A percentile compares a stretch with the other conserved stretches of the same genome.
These are phyloP conservation scores for Fusarium pseudocircinatum DNA, from an alignment of 2,329 filamentous ascomycete genomes.

Conservation along the genomic window DNA sequence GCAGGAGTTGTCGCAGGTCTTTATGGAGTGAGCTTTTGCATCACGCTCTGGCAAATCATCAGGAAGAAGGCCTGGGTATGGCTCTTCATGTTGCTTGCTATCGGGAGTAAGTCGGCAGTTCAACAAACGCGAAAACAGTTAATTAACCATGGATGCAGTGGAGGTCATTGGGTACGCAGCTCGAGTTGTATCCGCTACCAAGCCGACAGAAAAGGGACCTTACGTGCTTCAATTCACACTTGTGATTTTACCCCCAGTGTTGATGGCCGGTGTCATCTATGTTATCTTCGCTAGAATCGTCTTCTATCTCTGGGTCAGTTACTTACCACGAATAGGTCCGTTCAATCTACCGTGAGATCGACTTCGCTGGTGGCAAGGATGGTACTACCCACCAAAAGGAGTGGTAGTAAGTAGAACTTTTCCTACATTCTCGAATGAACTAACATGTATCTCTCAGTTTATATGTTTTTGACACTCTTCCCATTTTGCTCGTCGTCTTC, in stretches of 20 bases:
- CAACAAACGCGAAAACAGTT: fast-evolving
- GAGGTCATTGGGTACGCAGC: constrained; percentile 30
- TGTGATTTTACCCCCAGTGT: constrained; percentile 33
- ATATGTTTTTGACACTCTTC: constrained; percentile 32
- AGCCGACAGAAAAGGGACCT: constrained; percentile 21
- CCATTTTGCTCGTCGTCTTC: constrained; percentile 26
- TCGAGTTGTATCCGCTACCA: constrained; percentile 23
- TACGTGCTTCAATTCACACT: constrained; percentile 38
- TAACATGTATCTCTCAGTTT: background rate
- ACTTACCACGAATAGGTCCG: constrained; percentile 11
- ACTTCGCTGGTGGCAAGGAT: constrained; percentile 28
- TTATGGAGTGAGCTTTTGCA: constrained; percentile 26
- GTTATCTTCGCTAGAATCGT: constrained; percentile 38
- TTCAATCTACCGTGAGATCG: constrained; percentile 35
- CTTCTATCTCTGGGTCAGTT: background rate
- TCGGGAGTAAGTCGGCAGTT: constrained; percentile 8
- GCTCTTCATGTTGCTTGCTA: constrained; percentile 29
- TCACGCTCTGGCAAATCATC: constrained; percentile 28
- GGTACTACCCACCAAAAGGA: constrained; percentile 30
- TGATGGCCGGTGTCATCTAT: constrained; percentile 43
- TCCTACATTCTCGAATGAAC: fast-evolving
- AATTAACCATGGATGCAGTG: constrained; percentile 6
- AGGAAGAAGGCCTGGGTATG: constrained; percentile 35
- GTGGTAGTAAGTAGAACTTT: constrained; percentile 29
- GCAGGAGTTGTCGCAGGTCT: constrained; percentile 33